These are phyloP conservation scores for Artemisia tridentata DNA, from an alignment of 129 eudicot genomes.

Conservation along the genomic window DNA sequence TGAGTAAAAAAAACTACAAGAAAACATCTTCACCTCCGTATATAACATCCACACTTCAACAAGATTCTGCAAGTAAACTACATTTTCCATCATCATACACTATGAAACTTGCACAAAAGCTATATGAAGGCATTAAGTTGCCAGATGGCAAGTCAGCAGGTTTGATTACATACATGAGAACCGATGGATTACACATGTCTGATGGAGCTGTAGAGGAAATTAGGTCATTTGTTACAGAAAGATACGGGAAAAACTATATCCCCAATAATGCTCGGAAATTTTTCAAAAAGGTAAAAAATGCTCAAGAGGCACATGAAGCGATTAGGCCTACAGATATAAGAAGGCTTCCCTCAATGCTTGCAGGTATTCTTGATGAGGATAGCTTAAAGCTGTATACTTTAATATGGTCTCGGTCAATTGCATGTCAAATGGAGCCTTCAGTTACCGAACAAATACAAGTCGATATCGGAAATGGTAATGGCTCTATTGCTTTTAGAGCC, in stretches of 20 bases:
- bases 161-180: slow-evolving; percentile 87
- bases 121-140: slow-evolving; percentile 79
- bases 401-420: slow-evolving; percentile 89
- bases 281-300: slow-evolving; percentile 82
- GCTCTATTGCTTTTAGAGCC: slow-evolving; percentile 61
- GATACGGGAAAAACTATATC: slow-evolving; percentile 58
- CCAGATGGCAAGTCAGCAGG: slow-evolving; percentile 76
- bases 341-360: slow-evolving; percentile 72
- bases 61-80: slow-evolving; percentile 92
- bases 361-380: slow-evolving; percentile 74
- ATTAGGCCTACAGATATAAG: slow-evolving; percentile 83
- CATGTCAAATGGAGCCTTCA: slow-evolving; percentile 93
- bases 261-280: slow-evolving; percentile 56
- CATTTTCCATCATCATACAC: slow-evolving; percentile 69
- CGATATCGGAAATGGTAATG: slow-evolving; percentile 55
- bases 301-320: slow-evolving; percentile 99
- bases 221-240: slow-evolving; percentile 52
- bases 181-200: slow-evolving; percentile 91
- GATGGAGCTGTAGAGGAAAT: slow-evolving; percentile 73
- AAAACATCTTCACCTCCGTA: slow-evolving; percentile 77
- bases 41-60: slow-evolving; percentile 93
- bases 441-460: slow-evolving; percentile 59
- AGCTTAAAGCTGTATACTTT: slow-evolving; percentile 73
- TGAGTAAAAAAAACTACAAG: slow-evolving; percentile 48
- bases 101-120: slow-evolving; percentile 89